Conservation (phyloP, 2,329 filamentous ascomycete genomes). For the Xylaria sp. region DNA sequence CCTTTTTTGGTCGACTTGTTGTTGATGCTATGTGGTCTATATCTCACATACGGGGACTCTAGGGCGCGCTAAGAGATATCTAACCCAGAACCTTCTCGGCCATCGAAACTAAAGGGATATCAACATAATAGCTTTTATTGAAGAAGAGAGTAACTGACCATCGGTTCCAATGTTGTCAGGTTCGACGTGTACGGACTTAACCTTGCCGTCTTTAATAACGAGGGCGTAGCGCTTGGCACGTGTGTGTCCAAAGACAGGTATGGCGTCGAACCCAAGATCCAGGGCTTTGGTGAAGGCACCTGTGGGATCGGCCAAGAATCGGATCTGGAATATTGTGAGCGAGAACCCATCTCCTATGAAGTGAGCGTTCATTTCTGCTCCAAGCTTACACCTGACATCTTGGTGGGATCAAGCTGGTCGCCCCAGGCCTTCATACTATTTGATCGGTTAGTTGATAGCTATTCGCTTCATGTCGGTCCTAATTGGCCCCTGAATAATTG, state of each 20-base stretch:
- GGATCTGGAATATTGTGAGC: constrained; percentile 68
- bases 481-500: neutral
- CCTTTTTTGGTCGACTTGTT: neutral
- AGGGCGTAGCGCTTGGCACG: constrained; percentile 91
- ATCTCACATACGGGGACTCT: neutral
- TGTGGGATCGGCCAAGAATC: constrained; percentile 86
- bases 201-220: constrained; percentile 83
- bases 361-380: too few species aligned
- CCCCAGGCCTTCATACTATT: constrained; percentile 89
- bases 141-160: constrained; percentile 60
- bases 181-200: constrained; percentile 83
- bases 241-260: constrained; percentile 80
- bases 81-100: constrained; percentile 61
- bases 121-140: constrained; percentile 13
- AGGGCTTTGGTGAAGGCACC: constrained; percentile 84
- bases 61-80: neutral
- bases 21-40: neutral
- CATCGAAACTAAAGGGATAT: constrained; percentile 55
- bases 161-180: constrained; percentile 86
- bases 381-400: constrained; percentile 77
- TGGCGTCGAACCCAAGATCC: constrained; percentile 83
- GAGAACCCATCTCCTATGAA: neutral
- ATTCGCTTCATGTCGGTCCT: neutral
- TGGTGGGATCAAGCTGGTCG: constrained; percentile 77
- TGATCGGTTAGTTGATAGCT: constrained; percentile 3